Base-by-base conservation (phyloP, 2,329 filamentous ascomycete species). In the Coccinonectria pachysandricola region DNA sequence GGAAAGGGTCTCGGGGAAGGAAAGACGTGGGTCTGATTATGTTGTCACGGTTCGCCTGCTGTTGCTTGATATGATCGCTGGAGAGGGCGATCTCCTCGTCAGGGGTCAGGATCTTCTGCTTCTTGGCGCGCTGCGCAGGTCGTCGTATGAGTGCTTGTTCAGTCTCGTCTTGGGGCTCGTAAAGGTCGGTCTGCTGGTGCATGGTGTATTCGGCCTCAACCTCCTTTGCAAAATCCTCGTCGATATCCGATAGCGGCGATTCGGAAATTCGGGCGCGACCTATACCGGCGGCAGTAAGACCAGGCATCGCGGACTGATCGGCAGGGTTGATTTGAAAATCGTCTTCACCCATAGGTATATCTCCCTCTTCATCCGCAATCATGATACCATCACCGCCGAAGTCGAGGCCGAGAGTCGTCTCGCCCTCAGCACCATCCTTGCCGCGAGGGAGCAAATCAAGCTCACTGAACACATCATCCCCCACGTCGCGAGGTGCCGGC, bases 11-110 rank as follows among this genome's bases (percentile, higher is more conserved):
- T 19, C 83, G 76, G 2, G 88, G 85, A 22, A 98, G 64, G 56
- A 92, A 94, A 1, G 77, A 75, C 6, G 82, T 75, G 2, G 79
- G 72, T 55, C 81, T 87, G 31, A 94, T 65, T 35, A 96, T 96
- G 45, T 80, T 84, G 23, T 84, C 79, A 38, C 82, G 80, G 50
- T 93, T 84, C 31, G 76, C 69, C 51, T 94, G 86, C 51, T 92
- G 85, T 38, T 81, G 76, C 52, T 84, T 85, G 57, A 98, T 86
- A 39, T 88, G 75, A 16, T 65, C 66, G 42, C 69, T 81, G 8
- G 78, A 76, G 17, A 94, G 68, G 46, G 84, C 76, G 12, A 84
- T 94, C 39, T 84, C 71, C 10, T 74, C 63, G 45, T 98, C 92
- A n/a, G 82, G 75, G 33, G 74, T 72, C 28, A 96, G 72, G 13